A percentile compares a stretch with the other conserved stretches of the same genome.
phyloP scores from a whole-genome alignment of 2,329 filamentous ascomycete genomes.

The Epicoccum sorghinum region DNA sequence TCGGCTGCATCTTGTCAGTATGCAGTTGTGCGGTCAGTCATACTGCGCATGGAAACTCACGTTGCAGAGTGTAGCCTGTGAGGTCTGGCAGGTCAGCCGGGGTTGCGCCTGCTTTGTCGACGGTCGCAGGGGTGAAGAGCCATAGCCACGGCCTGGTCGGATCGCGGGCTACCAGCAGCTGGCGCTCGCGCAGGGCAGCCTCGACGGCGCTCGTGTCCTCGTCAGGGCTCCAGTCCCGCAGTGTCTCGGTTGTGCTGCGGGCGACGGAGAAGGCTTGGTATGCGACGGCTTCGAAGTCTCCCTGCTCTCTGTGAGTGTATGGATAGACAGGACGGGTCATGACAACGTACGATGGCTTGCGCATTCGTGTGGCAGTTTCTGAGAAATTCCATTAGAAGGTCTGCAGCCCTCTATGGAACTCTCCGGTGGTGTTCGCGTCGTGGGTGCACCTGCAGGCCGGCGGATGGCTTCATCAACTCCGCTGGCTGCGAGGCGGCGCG shows the following conservation, averaged over 20 bases:
- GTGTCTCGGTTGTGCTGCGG: slow-evolving; percentile 24
- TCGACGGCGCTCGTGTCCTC: slow-evolving; percentile 42
- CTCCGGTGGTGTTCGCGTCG: slow-evolving; percentile 46
- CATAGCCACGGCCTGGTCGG: slow-evolving; percentile 41
- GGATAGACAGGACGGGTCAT: too few species aligned
- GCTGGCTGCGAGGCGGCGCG: slow-evolving; percentile 15
- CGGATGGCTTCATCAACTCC: slow-evolving; percentile 48
- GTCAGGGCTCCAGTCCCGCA: slow-evolving; percentile 24
- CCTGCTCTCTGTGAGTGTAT: slow-evolving; percentile 32
- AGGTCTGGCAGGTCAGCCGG: slow-evolving; percentile 32
- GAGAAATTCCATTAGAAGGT: slow-evolving; percentile 49
- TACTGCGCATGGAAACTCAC: slow-evolving; percentile 22
- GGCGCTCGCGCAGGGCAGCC: slow-evolving; percentile 33
- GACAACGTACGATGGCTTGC: slow-evolving; percentile 43
- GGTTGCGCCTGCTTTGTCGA: slow-evolving; percentile 27
- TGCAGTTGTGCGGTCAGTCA: slow-evolving; percentile 22
- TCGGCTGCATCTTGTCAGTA: slow-evolving; percentile 38
- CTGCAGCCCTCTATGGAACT: slow-evolving; percentile 44
- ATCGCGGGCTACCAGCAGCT: slow-evolving; percentile 42
- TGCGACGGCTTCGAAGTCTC: slow-evolving; percentile 46
- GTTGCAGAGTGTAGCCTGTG: slow-evolving; percentile 39
- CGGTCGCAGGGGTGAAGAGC: slow-evolving; percentile 39
- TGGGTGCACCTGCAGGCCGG: slow-evolving; percentile 41
- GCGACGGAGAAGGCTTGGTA: slow-evolving; percentile 45
- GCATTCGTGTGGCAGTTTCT: slow-evolving; percentile 47